Percentiles rank a stretch among this genome's conserved stretches.
Evolutionary conservation across 495 filamentous ascomycete species (phyloP).

Genomic region (Cryomyces antarcticus): DNA sequence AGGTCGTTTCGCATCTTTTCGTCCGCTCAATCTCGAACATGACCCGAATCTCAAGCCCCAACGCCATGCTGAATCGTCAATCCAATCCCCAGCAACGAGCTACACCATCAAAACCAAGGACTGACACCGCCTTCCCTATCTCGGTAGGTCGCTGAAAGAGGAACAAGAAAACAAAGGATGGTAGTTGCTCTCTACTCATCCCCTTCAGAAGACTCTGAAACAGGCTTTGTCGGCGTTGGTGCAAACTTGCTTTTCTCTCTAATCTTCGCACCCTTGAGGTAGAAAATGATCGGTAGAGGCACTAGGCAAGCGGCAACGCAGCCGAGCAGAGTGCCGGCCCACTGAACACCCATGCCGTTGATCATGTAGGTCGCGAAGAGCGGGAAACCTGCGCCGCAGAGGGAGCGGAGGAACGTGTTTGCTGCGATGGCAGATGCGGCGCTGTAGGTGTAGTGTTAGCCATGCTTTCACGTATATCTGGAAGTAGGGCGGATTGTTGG

Average conservation of each 20-base stretch:
- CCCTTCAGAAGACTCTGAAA: background rate
- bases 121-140: too few relatives aligned
- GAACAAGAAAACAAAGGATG: too few relatives aligned
- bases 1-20: too few relatives aligned
- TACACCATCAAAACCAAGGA: too few relatives aligned
- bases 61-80: too few relatives aligned
- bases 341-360: slow-evolving; percentile 52
- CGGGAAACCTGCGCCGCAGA: slow-evolving; percentile 60
- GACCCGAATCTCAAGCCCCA: too few relatives aligned
- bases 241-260: slow-evolving; percentile 48
- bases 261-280: slow-evolving; percentile 40
- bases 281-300: slow-evolving; percentile 56
- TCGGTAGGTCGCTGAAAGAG: too few relatives aligned
- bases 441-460: background rate
- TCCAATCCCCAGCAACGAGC: too few relatives aligned
- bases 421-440: slow-evolving; percentile 76
- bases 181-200: too few relatives aligned
- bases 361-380: slow-evolving; percentile 74
- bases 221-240: slow-evolving; percentile 21
- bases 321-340: slow-evolving; percentile 58
- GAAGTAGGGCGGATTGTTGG: too few relatives aligned
- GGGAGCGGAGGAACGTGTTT: slow-evolving; percentile 70
- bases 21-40: too few relatives aligned
- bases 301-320: slow-evolving; percentile 46
- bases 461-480: background rate